These are phyloP conservation scores for Quercus tomentella DNA, from an alignment of 331 rosid species.

Conservation along the genomic window DNA sequence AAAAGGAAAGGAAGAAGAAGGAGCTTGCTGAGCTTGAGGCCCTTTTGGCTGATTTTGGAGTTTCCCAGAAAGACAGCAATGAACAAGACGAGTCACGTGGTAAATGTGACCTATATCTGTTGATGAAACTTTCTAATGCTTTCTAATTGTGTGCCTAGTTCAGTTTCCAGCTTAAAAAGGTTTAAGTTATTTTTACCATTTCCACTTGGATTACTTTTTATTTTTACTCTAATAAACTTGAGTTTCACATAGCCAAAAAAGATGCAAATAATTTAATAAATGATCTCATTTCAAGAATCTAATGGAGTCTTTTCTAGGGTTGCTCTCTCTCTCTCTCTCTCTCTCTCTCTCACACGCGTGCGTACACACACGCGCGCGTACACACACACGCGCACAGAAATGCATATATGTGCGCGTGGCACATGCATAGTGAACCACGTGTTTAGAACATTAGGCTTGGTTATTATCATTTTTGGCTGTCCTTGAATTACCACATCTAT, in stretches of 20 bases:
- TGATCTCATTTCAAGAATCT: not conserved
- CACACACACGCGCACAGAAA: no score
- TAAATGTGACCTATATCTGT: slow-evolving; percentile 19
- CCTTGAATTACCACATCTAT: not conserved
- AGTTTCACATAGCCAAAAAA: not conserved
- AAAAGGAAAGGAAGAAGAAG: slow-evolving; percentile 87
- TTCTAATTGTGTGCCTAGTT: not conserved
- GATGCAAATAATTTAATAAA: not conserved
- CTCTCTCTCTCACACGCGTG: not conserved
- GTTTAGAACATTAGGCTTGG: not conserved
- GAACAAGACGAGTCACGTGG: slow-evolving; percentile 72
- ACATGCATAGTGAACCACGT: not conserved
- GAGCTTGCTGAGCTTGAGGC: slow-evolving; percentile 97
- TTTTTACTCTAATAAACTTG: not conserved
- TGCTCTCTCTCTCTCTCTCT: not conserved
- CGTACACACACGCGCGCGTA: rapidly evolving
- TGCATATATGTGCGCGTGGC: not conserved
- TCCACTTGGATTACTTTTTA: not conserved
- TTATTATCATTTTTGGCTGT: not conserved
- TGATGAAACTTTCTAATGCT: not conserved
- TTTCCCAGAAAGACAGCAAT: slow-evolving; percentile 48
- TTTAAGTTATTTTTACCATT: not conserved
- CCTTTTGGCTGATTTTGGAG: slow-evolving; percentile 88
- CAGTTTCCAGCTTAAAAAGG: not conserved
- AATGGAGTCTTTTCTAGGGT: not conserved